phyloP scores from a whole-genome alignment of 2,329 filamentous ascomycete species.

The Ramularia collo-cygni region DNA sequence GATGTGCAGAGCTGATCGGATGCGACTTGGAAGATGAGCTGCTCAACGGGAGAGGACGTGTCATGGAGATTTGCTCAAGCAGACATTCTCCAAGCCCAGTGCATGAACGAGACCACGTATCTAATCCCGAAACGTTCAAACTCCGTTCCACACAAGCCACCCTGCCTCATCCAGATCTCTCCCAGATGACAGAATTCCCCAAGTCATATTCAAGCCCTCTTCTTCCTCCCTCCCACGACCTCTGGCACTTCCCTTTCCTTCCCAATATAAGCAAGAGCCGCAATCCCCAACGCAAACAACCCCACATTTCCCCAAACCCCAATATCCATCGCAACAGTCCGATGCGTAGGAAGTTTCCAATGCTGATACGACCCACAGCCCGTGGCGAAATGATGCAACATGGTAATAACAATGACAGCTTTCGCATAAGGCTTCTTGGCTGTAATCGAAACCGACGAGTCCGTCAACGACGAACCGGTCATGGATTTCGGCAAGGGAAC shows the following conservation, averaged over 20 bases:
- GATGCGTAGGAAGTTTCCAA: conserved; percentile 26
- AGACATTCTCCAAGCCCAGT: too few relatives aligned
- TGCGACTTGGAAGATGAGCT: not conserved
- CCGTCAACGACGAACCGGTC: conserved; percentile 18
- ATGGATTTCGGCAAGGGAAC: conserved; percentile 22
- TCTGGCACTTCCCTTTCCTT: conserved; percentile 12
- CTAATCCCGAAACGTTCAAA: too few relatives aligned
- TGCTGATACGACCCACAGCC: conserved; percentile 29
- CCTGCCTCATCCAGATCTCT: too few relatives aligned
- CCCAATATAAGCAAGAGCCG: conserved; percentile 23
- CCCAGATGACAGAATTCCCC: too few relatives aligned
- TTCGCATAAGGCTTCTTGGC: conserved; percentile 29
- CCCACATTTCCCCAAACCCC: conserved; percentile 29
- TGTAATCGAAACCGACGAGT: conserved; percentile 5
- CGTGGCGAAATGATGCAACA: conserved; percentile 32
- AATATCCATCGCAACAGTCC: conserved; percentile 28
- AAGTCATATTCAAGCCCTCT: conserved; percentile 8
- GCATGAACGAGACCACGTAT: too few relatives aligned
- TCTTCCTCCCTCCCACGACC: conserved; percentile 13
- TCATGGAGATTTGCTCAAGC: too few relatives aligned
- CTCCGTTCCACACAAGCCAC: too few relatives aligned
- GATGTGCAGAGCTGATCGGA: not conserved
- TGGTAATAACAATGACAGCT: conserved; percentile 26
- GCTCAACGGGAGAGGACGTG: conserved; percentile 2
- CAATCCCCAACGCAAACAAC: conserved; percentile 24